Conservation (phyloP, 2,329 filamentous ascomycete species). For the Sphaerostilbella broomeana region DNA sequence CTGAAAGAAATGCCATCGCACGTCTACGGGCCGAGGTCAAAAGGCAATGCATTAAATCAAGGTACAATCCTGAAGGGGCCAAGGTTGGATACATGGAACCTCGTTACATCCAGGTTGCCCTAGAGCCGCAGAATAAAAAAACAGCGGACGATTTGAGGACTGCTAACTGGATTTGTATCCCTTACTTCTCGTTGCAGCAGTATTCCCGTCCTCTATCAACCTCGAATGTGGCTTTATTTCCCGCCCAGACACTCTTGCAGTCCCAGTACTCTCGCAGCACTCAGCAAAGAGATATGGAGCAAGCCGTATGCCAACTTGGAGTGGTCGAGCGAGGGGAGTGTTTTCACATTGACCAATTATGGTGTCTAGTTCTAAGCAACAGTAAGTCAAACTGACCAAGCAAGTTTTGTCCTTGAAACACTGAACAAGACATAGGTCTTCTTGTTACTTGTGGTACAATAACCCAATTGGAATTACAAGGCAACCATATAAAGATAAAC, state of each 20-base stretch:
- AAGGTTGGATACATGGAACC: slow-evolving; percentile 39
- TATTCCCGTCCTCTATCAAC: slow-evolving; percentile 34
- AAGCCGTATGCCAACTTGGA: slow-evolving; percentile 37
- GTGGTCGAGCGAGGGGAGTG: slow-evolving; percentile 31
- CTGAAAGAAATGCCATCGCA: slow-evolving; percentile 29
- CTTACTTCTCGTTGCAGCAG: slow-evolving; percentile 40
- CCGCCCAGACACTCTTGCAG: slow-evolving; percentile 38
- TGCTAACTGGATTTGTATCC: slow-evolving; percentile 38
- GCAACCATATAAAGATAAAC: slow-evolving; percentile 25
- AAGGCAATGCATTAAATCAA: slow-evolving; percentile 29
- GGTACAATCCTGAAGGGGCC: slow-evolving; percentile 31
- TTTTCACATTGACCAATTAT: slow-evolving; percentile 43
- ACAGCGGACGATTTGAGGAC: slow-evolving; percentile 13
- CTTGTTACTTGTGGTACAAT: slow-evolving; percentile 38
- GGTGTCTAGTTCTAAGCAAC: slow-evolving; percentile 40
- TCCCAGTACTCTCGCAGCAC: slow-evolving; percentile 34
- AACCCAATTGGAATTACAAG: slow-evolving; percentile 27
- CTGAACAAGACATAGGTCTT: slow-evolving; percentile 21
- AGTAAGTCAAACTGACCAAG: slow-evolving; percentile 25
- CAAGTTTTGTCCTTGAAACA: background rate
- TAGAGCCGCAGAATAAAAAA: slow-evolving; percentile 22
- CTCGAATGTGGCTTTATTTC: slow-evolving; percentile 30
- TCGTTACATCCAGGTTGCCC: slow-evolving; percentile 29
- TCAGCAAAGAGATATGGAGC: slow-evolving; percentile 37
- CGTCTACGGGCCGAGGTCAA: slow-evolving; percentile 34